Conservation (phyloP, 2,329 filamentous ascomycete genomes). For the Emergomyces orientalis region DNA sequence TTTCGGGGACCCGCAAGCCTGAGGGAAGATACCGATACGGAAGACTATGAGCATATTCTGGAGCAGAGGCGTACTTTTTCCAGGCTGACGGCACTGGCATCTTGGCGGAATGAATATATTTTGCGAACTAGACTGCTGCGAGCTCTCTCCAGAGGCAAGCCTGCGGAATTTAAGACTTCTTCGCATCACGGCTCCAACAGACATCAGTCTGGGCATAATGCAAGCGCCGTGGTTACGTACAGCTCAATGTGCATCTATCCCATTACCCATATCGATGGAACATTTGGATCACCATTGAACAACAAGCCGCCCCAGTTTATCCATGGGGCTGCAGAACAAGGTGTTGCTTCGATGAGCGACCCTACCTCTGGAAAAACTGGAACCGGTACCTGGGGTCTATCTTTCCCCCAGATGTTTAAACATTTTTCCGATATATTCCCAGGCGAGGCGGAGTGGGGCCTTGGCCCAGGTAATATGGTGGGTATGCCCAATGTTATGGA, state of each 20-base stretch:
- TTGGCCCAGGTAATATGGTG: conserved; percentile 65
- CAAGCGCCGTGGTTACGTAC: conserved; percentile 70
- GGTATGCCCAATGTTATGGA: conserved; percentile 82
- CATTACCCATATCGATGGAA: conserved; percentile 69
- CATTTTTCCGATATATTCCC: conserved; percentile 72
- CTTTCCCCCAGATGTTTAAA: conserved; percentile 62
- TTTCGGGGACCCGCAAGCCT: conserved; percentile 67
- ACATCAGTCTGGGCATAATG: conserved; percentile 51
- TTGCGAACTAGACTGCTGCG: conserved; percentile 74
- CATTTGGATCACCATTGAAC: conserved; percentile 55
- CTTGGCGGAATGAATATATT: conserved; percentile 94
- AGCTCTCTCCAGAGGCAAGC: conserved; percentile 73
- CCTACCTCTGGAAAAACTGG: conserved; percentile 56
- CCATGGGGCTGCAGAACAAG: conserved; percentile 71
- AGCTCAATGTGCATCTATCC: conserved; percentile 72
- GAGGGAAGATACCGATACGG: conserved; percentile 35
- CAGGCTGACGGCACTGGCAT: conserved; percentile 71
- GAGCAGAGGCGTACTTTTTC: conserved; percentile 73
- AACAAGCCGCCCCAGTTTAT: conserved; percentile 71
- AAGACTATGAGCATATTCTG: conserved; percentile 48
- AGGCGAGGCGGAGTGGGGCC: conserved; percentile 63
- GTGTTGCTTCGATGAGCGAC: conserved; percentile 71
- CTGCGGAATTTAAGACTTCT: conserved; percentile 45
- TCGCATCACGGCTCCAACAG: conserved; percentile 46
- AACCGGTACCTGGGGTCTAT: conserved; percentile 70